Percentiles rank a stretch among this genome's conserved stretches.
phyloP scores from a whole-genome alignment of 2,329 filamentous ascomycete genomes.

The Boeremia lycopersici region DNA sequence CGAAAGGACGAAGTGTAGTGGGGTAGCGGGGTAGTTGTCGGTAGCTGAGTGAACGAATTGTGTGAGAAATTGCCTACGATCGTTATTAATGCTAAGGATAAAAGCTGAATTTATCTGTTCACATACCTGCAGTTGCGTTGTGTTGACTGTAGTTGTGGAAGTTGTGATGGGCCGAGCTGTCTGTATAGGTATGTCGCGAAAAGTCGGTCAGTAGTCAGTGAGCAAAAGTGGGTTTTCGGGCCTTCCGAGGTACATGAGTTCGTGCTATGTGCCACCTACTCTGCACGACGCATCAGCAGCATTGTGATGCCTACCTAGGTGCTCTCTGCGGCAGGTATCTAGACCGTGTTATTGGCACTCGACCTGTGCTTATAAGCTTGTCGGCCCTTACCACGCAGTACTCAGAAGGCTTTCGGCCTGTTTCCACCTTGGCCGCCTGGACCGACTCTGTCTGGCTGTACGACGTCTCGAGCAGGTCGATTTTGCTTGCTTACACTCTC shows the following conservation, averaged over 20 bases:
- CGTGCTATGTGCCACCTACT: neutral
- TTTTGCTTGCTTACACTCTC: too few species aligned
- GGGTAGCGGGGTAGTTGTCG: neutral
- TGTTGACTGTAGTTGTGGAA: neutral
- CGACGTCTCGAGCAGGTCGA: too few species aligned
- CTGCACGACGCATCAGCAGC: too few species aligned
- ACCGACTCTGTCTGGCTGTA: too few species aligned
- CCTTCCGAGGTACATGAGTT: neutral
- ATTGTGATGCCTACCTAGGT: too few species aligned
- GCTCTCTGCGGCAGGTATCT: too few species aligned
- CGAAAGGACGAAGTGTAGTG: neutral
- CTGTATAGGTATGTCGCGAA: neutral
- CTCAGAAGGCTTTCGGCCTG: too few species aligned
- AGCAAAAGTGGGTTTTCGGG: neutral
- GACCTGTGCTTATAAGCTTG: too few species aligned
- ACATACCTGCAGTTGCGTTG: neutral
- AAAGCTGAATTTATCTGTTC: neutral
- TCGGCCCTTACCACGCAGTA: too few species aligned
- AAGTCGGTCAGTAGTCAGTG: neutral
- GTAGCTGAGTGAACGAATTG: neutral
- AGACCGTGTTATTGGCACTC: too few species aligned
- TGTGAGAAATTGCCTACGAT: neutral
- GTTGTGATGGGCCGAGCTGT: conserved; percentile 7
- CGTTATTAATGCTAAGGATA: neutral
- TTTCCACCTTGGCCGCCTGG: too few species aligned